Conservation (phyloP, 257 asterid species). For the Oldenlandia corymbosa region DNA sequence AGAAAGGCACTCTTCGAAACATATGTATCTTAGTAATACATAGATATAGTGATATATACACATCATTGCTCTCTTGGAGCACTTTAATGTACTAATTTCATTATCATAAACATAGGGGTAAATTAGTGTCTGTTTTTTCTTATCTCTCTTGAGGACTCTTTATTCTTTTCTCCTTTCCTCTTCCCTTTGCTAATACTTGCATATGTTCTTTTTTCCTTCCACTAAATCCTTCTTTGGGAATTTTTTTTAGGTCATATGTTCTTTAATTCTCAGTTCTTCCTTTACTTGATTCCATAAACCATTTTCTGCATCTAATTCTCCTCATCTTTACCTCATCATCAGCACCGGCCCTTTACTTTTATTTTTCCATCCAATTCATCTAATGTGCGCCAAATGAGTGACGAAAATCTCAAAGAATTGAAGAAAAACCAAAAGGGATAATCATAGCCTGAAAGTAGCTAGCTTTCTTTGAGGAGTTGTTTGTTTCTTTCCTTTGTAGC, state of each 20-base stretch:
- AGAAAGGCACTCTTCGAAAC: neutral
- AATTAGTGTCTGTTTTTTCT: neutral
- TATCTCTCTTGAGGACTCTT: slow-evolving; percentile 18
- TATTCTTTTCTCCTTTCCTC: neutral
- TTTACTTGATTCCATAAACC: slow-evolving; percentile 27
- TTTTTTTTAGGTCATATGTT: neutral
- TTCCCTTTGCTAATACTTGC: neutral
- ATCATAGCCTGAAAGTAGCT: no score
- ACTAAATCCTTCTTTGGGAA: slow-evolving; percentile 8
- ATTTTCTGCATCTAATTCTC: slow-evolving; percentile 22
- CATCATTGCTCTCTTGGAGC: neutral
- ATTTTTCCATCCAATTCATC: neutral
- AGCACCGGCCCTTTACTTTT: neutral
- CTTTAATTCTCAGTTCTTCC: slow-evolving; percentile 9
- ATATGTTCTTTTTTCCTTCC: slow-evolving; percentile 11
- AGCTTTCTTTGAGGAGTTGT: no score
- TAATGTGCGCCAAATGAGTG: neutral
- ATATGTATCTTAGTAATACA: neutral
- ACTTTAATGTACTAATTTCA: neutral
- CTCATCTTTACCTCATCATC: slow-evolving; percentile 3
- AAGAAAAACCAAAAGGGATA: neutral
- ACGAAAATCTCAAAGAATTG: neutral
- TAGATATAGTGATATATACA: neutral
- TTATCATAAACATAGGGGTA: no score
- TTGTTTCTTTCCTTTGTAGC: slow-evolving; percentile 4